Conservation (phyloP, 495 filamentous ascomycete species). For the Daldinia bambusicola region DNA sequence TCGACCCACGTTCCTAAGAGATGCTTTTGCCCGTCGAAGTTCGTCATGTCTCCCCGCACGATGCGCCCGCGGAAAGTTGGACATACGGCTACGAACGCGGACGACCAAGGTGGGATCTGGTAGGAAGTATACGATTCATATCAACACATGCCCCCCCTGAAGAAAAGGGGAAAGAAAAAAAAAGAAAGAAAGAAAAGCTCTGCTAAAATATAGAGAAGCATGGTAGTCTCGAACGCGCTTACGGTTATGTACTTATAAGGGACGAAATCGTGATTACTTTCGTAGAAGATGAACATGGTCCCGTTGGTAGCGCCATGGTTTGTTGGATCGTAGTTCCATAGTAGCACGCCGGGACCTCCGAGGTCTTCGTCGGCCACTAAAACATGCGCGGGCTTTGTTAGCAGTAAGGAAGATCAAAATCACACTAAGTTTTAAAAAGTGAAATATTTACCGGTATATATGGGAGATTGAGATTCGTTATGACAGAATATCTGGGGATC, state of each 20-base stretch:
- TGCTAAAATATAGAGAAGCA: not conserved
- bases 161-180: too few species aligned
- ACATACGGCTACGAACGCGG: constrained; percentile 26
- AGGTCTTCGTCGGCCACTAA: constrained; percentile 29
- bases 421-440: not conserved
- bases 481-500: constrained; percentile 36
- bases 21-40: constrained; percentile 27
- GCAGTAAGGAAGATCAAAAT: not conserved
- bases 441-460: constrained; percentile 25
- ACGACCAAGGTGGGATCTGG: constrained; percentile 29
- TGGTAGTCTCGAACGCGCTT: not conserved
- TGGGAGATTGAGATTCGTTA: constrained; percentile 25
- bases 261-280: constrained; percentile 36
- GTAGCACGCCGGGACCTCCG: constrained; percentile 28
- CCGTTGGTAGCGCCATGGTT: constrained; percentile 21
- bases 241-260: constrained; percentile 33
- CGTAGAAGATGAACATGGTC: constrained; percentile 36
- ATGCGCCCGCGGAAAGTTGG: constrained; percentile 33
- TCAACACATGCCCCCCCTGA: not conserved
- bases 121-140: not conserved
- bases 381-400: not conserved
- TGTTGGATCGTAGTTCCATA: constrained; percentile 34
- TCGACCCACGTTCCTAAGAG: constrained; percentile 36
- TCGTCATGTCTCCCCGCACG: constrained; percentile 22
- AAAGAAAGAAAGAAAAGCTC: too few species aligned